Base-by-base conservation (phyloP, 805 yeast genomes). In the Grigorovia yakushimaensis region DNA sequence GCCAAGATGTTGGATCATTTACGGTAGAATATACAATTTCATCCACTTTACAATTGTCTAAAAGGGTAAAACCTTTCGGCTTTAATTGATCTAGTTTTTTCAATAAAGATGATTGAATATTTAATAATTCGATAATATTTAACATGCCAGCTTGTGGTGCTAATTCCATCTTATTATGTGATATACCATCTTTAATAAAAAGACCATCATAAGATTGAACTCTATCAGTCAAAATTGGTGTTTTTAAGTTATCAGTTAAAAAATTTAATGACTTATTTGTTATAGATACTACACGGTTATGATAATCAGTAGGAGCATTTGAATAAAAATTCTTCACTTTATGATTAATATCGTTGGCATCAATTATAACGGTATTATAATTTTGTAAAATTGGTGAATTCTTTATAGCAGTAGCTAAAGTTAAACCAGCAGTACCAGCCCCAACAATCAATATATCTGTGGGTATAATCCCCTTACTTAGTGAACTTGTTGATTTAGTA, bases 391-490 rank as follows among this genome's bases (percentile, higher is more conserved):
- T 62, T 2, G 82, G 79, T 1, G 88, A 82, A 53, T 73, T 73
- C 61, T 85, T 84, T 48, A 91, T 66, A 0, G 95, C 94, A 0
- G 95, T 76, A 5, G 93, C 81, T 36, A 93, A 68, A 1, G 96
- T 82, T 48, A 93, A 68, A 0, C 98, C 98, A 1, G 98, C 98
- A 1, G 98, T 96, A 0, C 98, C 98, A 7, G 95, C 98, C 36
- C 98, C 98, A 36, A 93, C 84, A 46, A 93, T 84, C 7, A 87
- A 81, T 19, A 93, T 77, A 64, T 91, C 97, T 24, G 74, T 68
- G 5, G 33, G 13, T 27, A 5, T 3, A 7, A 27, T 27, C 13
- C 33, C 33, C 33, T 27, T 27, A 27, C 13, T 27, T 27, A 27
- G 13, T 3, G 33, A 27, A 27, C 9, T 15, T 5, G 9, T 27